A percentile compares a stretch with the other conserved stretches of the same genome.
phyloP scores from a whole-genome alignment of 2,329 filamentous ascomycete genomes.

The Graphiopsis chlorocephala region DNA sequence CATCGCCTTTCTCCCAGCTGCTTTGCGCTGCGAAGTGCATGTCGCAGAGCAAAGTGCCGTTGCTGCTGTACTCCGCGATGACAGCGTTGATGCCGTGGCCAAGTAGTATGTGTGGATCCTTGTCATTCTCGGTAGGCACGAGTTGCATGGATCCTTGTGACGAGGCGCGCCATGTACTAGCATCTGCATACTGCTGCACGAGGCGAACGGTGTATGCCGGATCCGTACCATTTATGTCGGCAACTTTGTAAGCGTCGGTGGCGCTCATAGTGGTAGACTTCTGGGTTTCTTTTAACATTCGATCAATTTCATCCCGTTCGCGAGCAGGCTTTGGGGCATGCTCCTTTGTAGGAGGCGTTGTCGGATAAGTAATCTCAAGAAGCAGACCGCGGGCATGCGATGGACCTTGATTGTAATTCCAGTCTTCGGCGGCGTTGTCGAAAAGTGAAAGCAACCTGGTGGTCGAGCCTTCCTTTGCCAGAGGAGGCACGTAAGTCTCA shows the following conservation, averaged over 20 bases:
- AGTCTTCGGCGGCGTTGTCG: slow-evolving; percentile 51
- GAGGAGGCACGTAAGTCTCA: slow-evolving; percentile 26
- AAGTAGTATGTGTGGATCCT: slow-evolving; percentile 48
- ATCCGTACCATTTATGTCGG: slow-evolving; percentile 28
- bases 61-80: slow-evolving; percentile 40
- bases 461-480: slow-evolving; percentile 24
- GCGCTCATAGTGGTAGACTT: slow-evolving; percentile 10
- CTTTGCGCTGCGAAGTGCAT: slow-evolving; percentile 41
- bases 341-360: neutral
- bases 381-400: slow-evolving; percentile 31
- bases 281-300: neutral
- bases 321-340: neutral
- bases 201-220: slow-evolving; percentile 31
- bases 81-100: slow-evolving; percentile 50
- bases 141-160: slow-evolving; percentile 53
- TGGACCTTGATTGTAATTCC: slow-evolving; percentile 31
- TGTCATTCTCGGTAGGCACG: slow-evolving; percentile 46
- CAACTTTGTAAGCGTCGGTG: slow-evolving; percentile 24
- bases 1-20: slow-evolving; percentile 38
- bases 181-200: slow-evolving; percentile 30
- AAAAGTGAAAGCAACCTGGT: slow-evolving; percentile 51
- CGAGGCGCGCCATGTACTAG: slow-evolving; percentile 39
- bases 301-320: neutral
- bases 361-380: slow-evolving; percentile 34
- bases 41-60: slow-evolving; percentile 52